phyloP scores from a whole-genome alignment of 768 basidiomycete genomes.

The Suillus lakei region DNA sequence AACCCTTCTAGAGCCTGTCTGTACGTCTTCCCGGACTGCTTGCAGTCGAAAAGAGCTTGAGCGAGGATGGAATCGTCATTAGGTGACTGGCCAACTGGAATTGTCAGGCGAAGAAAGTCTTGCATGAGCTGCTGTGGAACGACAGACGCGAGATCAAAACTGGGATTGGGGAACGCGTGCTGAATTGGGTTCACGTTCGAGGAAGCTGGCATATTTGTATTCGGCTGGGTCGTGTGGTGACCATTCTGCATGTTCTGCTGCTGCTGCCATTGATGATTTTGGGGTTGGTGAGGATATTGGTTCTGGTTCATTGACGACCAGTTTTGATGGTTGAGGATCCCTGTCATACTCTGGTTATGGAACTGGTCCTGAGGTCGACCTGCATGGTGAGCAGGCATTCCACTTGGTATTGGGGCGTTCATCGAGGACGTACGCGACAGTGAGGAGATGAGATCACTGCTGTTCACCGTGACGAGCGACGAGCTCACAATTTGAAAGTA shows the following conservation, averaged over 20 bases:
- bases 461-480: conserved; percentile 10
- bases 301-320: conserved; percentile 24
- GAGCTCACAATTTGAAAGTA: conserved; percentile 1
- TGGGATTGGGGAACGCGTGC: conserved; percentile 11
- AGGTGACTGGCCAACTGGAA: conserved; percentile 51
- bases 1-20: conserved; percentile 69
- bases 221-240: conserved; percentile 30
- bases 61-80: conserved; percentile 66
- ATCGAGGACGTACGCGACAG: neutral
- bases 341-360: conserved; percentile 20
- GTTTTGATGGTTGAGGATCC: neutral
- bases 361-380: conserved; percentile 29
- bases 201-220: neutral
- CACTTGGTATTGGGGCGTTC: conserved; percentile 13
- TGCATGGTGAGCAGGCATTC: conserved; percentile 16
- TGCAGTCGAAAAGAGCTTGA: conserved; percentile 44
- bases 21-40: conserved; percentile 52
- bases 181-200: conserved; percentile 14
- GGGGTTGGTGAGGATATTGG: conserved; percentile 30
- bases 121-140: conserved; percentile 60
- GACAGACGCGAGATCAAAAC: conserved; percentile 38
- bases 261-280: conserved; percentile 28
- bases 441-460: conserved; percentile 12
- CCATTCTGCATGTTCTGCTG: conserved; percentile 42
- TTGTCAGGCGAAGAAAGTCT: conserved; percentile 56